A percentile compares a stretch with the other conserved stretches of the same genome.
phyloP scores from a whole-genome alignment of 371 early-diverging fungal species.

The Funneliformis caledonium region DNA sequence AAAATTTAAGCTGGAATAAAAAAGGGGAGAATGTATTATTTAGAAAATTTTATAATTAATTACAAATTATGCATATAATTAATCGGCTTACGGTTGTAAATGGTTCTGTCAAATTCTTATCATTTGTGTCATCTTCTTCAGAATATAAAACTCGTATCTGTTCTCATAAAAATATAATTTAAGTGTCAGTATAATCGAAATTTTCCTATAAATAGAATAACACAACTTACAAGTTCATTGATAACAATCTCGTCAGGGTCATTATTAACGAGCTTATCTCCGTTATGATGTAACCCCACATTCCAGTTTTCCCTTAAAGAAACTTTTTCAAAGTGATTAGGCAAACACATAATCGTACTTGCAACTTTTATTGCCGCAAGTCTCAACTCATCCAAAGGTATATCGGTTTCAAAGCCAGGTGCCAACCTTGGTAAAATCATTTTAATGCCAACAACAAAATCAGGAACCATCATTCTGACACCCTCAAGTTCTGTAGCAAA shows the following conservation, averaged over 20 bases:
- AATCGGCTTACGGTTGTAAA: constrained; percentile 47
- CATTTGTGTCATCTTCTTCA: constrained; percentile 42
- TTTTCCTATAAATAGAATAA: background rate
- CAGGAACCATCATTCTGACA: constrained; percentile 71
- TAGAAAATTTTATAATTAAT: background rate
- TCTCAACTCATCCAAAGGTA: constrained; percentile 67
- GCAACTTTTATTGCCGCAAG: constrained; percentile 69
- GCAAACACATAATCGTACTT: constrained; percentile 71
- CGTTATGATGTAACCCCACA: constrained; percentile 53
- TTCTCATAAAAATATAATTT: background rate
- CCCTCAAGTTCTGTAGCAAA: constrained; percentile 75
- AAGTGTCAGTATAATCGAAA: background rate
- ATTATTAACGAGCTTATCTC: constrained; percentile 48
- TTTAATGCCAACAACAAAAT: constrained; percentile 71
- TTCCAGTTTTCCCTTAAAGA: constrained; percentile 60
- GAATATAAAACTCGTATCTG: constrained; percentile 65
- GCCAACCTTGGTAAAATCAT: constrained; percentile 67
- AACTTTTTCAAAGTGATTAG: constrained; percentile 73
- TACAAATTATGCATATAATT: constrained; percentile 42
- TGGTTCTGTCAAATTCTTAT: constrained; percentile 41
- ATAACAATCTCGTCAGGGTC: constrained; percentile 41
- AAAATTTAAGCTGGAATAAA: constrained; percentile 64
- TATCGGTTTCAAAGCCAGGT: constrained; percentile 42
- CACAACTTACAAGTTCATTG: constrained; percentile 28
- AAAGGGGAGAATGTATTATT: background rate